These are phyloP conservation scores for Termitomyces heimii DNA, from an alignment of 768 basidiomycete species.

Conservation along the genomic window DNA sequence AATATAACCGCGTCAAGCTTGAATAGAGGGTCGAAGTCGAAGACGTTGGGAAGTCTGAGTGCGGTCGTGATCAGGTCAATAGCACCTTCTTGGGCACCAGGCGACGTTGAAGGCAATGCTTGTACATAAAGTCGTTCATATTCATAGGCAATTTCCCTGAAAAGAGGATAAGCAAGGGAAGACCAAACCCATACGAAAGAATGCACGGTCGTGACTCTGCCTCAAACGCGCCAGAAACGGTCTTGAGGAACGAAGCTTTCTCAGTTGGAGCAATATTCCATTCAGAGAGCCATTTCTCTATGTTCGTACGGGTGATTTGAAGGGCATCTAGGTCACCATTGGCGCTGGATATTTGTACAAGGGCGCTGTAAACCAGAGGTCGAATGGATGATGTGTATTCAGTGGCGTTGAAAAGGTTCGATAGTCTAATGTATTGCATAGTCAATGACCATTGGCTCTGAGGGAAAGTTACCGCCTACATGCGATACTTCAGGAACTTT, in stretches of 20 bases:
- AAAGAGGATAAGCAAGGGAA: constrained; percentile 1
- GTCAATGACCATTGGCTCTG: constrained; percentile 1
- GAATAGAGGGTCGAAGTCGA: constrained; percentile 80
- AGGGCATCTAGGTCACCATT: constrained; percentile 62
- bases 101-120: constrained; percentile 50
- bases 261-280: constrained; percentile 63
- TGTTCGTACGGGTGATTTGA: constrained; percentile 48
- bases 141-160: constrained; percentile 56
- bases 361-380: constrained; percentile 51
- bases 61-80: constrained; percentile 57
- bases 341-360: constrained; percentile 52
- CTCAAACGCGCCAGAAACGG: constrained; percentile 52
- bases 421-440: constrained; percentile 41
- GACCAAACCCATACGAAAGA: not conserved
- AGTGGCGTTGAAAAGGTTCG: constrained; percentile 77
- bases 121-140: constrained; percentile 59
- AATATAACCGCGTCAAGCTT: constrained; percentile 67
- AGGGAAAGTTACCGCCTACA: constrained; percentile 40
- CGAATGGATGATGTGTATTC: constrained; percentile 64
- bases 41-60: constrained; percentile 57
- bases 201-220: constrained; percentile 57
- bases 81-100: constrained; percentile 46
- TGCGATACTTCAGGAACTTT: constrained; percentile 64
- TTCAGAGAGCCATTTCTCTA: constrained; percentile 76
- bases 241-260: constrained; percentile 61